Percentiles rank a stretch among this genome's conserved stretches.
phyloP scores from a whole-genome alignment of 768 basidiomycete species.

The Auricularia heimuer region DNA sequence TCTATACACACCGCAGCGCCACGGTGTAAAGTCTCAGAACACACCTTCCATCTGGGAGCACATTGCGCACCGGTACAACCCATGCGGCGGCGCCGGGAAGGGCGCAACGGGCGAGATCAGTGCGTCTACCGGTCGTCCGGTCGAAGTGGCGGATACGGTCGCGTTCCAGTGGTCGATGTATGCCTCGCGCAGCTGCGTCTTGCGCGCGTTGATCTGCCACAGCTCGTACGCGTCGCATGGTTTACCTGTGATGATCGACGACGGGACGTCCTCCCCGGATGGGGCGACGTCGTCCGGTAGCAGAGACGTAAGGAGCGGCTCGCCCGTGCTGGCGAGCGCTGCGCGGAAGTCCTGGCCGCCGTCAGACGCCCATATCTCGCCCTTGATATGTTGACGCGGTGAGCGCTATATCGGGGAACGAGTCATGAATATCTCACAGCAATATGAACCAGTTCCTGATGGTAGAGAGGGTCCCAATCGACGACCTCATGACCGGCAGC shows the following conservation, averaged over 20 bases:
- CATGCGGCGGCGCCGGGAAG: constrained; percentile 54
- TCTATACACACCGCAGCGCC: constrained; percentile 22
- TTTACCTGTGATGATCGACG: constrained; percentile 8
- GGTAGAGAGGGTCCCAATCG: neutral
- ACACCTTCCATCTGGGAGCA: neutral
- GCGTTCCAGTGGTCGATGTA: constrained; percentile 57
- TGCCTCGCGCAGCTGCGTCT: constrained; percentile 38
- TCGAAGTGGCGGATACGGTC: constrained; percentile 42
- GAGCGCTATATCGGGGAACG: neutral
- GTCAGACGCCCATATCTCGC: constrained; percentile 37
- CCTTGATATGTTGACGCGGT: constrained; percentile 16
- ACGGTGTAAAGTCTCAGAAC: no score
- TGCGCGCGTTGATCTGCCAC: constrained; percentile 55
- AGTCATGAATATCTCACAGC: neutral
- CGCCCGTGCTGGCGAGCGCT: constrained; percentile 32
- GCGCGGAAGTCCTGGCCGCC: constrained; percentile 37
- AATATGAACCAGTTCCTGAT: neutral
- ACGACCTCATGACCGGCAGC: constrained; percentile 42
- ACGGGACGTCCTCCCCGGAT: constrained; percentile 6
- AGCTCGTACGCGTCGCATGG: constrained; percentile 45
- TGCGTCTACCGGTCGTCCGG: constrained; percentile 66
- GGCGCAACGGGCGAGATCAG: constrained; percentile 59
- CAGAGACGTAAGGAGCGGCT: constrained; percentile 48
- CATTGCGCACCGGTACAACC: constrained; percentile 36
- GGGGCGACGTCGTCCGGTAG: constrained; percentile 17